Conservation (phyloP, 768 basidiomycete species). For the Kondoa subrosea region DNA sequence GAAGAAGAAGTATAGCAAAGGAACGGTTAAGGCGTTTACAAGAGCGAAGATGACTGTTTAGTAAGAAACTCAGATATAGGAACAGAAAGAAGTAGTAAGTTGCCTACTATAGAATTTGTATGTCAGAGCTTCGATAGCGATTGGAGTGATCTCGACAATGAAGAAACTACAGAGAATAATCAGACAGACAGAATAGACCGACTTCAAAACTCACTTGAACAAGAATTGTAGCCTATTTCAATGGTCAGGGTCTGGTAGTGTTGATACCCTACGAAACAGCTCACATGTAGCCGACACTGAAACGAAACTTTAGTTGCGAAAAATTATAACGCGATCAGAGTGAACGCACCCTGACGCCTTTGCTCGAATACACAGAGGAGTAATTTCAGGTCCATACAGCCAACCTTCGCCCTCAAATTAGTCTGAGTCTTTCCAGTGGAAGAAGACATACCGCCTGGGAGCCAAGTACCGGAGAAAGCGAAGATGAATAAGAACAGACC, state of each 20-base stretch:
- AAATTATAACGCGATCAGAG: too few species aligned
- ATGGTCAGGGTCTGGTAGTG: too few species aligned
- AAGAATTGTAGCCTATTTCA: conserved; percentile 20
- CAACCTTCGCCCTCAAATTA: conserved; percentile 12
- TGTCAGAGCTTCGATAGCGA: conserved; percentile 14
- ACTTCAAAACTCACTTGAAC: conserved; percentile 3
- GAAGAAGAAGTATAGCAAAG: conserved; percentile 20
- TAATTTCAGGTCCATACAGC: conserved; percentile 21
- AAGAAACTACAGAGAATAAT: conserved; percentile 16
- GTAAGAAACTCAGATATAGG: conserved; percentile 22
- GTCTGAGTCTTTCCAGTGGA: neutral
- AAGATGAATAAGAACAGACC: conserved; percentile 21
- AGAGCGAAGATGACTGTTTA: conserved; percentile 21
- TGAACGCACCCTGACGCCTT: conserved; percentile 20
- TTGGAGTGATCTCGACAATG: conserved; percentile 23
- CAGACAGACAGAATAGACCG: neutral
- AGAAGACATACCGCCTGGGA: conserved; percentile 9
- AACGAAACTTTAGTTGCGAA: too few species aligned
- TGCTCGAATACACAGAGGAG: conserved; percentile 20
- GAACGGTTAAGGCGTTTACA: conserved; percentile 18
- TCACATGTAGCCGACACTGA: too few species aligned
- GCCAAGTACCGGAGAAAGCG: conserved; percentile 8
- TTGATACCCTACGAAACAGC: too few species aligned
- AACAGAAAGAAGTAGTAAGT: neutral
- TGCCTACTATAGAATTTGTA: neutral